Base-by-base conservation (phyloP, 1,139 yeast genomes). In the Candida anutae region DNA sequence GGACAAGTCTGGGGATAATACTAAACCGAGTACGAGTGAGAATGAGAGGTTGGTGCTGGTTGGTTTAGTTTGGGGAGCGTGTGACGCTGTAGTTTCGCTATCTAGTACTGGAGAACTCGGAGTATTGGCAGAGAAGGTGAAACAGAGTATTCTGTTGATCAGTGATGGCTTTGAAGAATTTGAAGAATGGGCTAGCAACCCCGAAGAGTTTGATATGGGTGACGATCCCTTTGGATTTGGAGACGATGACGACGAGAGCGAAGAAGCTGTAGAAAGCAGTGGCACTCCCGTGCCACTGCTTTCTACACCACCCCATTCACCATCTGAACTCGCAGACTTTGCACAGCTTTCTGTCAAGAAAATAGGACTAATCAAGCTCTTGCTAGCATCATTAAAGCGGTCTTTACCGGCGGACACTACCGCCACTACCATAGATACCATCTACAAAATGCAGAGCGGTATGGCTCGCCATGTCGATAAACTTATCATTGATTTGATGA, bases 91-190 rank as follows among this genome's bases (percentile, higher is more conserved):
- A 9, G 45, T 50, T 5, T 46, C 50, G 3, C 43, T 70, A 13
- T 44, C 71, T 5, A 53, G 56, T 8, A 55, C 48, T 14, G 84
- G 84, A 0, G 63, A 69, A 25, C 39, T 73, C 15, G 78, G 74
- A 4, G 45, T 73, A 2, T 51, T 79, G 28, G 63, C 65, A 13
- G 42, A 40, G 18, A 66, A 63, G 33, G 53, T 78, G 12, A 63
- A 58, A 30, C 59, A 56, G 29, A 67, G 72, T 21, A 57, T 71
- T 15, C 42, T 49, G 4, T 46, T 79, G 29, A 56, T 78, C 6
- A 73, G 67, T 15, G 90, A 80, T 50, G 82, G 81, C 0, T 55
- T 72, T 19, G 74, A 67, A 8, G 88, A 80, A 39, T 67, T 77
- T 34, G 70, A 58, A 11, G 82, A 74, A 35, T 80, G 87, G 84